A percentile compares a stretch with the other conserved stretches of the same genome.
phyloP scores from a whole-genome alignment of 371 early-diverging fungal species.

The Mortierella sp. region DNA sequence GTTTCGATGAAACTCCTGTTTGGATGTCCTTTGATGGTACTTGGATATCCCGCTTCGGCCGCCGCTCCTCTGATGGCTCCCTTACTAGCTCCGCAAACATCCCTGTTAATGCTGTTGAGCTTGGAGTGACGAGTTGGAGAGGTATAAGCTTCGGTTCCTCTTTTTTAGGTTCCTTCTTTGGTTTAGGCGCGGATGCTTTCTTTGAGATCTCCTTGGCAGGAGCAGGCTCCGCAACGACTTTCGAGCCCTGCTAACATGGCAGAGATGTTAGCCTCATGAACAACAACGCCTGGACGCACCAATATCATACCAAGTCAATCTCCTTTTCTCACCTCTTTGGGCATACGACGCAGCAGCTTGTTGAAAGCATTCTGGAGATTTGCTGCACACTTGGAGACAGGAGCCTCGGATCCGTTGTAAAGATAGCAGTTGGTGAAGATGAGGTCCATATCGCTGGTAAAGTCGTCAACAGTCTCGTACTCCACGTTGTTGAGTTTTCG shows the following conservation, averaged over 20 bases:
- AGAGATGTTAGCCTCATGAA: background rate
- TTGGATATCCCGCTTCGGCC: conserved; percentile 80
- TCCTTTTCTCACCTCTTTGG: conserved; percentile 45
- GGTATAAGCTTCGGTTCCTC: conserved; percentile 29
- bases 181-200: conserved; percentile 29
- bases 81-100: conserved; percentile 8
- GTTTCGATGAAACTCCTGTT: conserved; percentile 21
- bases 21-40: conserved; percentile 62
- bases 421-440: conserved; percentile 90
- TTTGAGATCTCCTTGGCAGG: conserved; percentile 29
- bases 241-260: conserved; percentile 13
- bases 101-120: conserved; percentile 14
- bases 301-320: background rate
- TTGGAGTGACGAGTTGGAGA: conserved; percentile 32
- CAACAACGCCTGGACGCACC: no score
- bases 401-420: conserved; percentile 89
- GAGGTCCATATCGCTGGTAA: conserved; percentile 80
- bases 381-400: conserved; percentile 78
- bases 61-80: conserved; percentile 60
- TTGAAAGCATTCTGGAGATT: conserved; percentile 81
- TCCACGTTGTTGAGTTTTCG: conserved; percentile 80
- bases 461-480: conserved; percentile 74
- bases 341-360: conserved; percentile 76
- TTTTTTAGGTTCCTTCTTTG: conserved; percentile 38
- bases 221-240: conserved; percentile 9